Evolutionary conservation across 441 rosid species (phyloP), one percentile per base, ranked within the genome.

Genomic region (Erysimum cheiri): DNA sequence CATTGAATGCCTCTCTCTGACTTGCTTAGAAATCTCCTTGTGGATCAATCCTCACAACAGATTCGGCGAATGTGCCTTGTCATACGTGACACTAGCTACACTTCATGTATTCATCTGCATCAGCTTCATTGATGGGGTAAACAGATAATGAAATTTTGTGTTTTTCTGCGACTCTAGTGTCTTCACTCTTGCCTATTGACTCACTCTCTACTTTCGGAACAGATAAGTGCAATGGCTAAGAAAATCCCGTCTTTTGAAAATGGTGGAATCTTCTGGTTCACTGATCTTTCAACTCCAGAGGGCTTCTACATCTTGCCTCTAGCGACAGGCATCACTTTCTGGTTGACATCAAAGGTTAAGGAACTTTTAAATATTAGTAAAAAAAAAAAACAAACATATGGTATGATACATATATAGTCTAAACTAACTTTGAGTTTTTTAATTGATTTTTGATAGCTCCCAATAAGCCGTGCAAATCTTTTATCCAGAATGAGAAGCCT

Each of bases 181-280:
- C 26, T 31, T 15, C 0, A 24, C 26, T 33, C 7, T 54, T 63
- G 15, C 4, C 2, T 77, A 67, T 3, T 67, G 22, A 56, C 64
- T 67, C 36, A n/a, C 8, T 29, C 2, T 19, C 11, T 44, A 3
- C 8, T 12, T 13, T 33, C 8, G 4, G 22, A 33, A 60, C 72
- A 77, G 85, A 71, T 82, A 13, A 33, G 39, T 14, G 46, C 55
- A 63, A 82, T 82, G 85, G 80, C 80, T 32, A 82, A 77, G 63
- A 77, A 74, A 26, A 74, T 75, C 33, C 83, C 85, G 22, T 19
- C 22, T 1, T 19, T 19, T 19, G 22, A 19, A 19, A 19, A 19
- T 19, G 22, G 22, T 19, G 22, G 22, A 19, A 19, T 19, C 22
- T 19, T 19, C 22, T 19, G 22, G 22, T 19, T 19, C 22, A 19